Conservation (phyloP, 2,329 filamentous ascomycete genomes). For the Fusarium scirpi region DNA sequence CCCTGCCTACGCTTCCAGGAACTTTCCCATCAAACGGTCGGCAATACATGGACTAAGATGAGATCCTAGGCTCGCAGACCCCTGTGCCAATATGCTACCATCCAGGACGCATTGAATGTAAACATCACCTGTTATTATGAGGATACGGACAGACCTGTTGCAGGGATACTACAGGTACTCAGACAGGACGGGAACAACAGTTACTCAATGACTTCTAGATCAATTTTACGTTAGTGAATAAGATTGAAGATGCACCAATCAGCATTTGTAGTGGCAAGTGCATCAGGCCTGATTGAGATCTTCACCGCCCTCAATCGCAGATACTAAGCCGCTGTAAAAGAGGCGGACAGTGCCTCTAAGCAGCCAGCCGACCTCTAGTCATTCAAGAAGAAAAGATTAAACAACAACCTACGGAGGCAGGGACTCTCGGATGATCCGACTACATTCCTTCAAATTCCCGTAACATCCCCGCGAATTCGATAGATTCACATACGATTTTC, state of each 20-base stretch:
- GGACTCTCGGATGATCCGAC: constrained; percentile 36
- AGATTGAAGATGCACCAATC: background rate
- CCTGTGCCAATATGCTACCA: constrained; percentile 28
- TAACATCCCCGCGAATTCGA: constrained; percentile 32
- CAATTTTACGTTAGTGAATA: constrained; percentile 23
- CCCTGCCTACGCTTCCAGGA: constrained; percentile 29
- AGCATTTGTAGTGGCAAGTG: constrained; percentile 6
- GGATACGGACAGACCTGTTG: constrained; percentile 21
- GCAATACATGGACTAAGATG: constrained; percentile 26
- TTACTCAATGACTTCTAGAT: constrained; percentile 22
- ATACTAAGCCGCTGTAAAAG: background rate
- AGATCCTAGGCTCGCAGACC: constrained; percentile 27
- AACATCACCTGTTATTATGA: constrained; percentile 42
- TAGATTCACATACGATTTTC: constrained; percentile 32
- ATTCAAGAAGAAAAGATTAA: constrained; percentile 11
- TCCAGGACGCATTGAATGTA: constrained; percentile 38
- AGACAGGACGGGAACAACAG: constrained; percentile 4
- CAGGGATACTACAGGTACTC: constrained; percentile 25
- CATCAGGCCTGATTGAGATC: constrained; percentile 31
- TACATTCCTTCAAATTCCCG: constrained; percentile 44
- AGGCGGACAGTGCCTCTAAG: constrained; percentile 8
- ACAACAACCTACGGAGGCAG: background rate
- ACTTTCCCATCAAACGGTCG: constrained; percentile 5
- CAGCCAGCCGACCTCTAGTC: constrained; percentile 10
- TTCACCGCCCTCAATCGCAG: constrained; percentile 38